Evolutionary conservation across 257 asterid species (phyloP).

Genomic region (Leonotis leonurus): DNA sequence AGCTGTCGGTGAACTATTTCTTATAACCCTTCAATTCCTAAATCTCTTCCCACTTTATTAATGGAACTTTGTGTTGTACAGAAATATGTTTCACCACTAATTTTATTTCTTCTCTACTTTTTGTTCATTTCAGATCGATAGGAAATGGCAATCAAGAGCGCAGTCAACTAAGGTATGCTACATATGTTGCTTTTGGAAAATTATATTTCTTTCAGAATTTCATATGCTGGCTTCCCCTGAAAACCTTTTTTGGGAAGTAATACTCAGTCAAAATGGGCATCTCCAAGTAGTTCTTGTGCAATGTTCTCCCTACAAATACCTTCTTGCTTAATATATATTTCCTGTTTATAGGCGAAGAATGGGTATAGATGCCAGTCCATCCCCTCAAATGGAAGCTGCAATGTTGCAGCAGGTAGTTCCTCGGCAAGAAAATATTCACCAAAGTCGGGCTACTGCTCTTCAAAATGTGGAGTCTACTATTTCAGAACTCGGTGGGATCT

Average conservation of each 20-base stretch:
- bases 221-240: background rate
- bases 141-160: conserved; percentile 40
- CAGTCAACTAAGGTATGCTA: conserved; percentile 50
- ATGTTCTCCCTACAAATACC: background rate
- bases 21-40: background rate
- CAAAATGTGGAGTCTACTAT: conserved; percentile 88
- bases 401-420: conserved; percentile 75
- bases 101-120: background rate
- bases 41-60: background rate
- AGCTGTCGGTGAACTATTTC: background rate
- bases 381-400: conserved; percentile 55
- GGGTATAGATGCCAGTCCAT: conserved; percentile 40
- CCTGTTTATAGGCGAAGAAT: conserved; percentile 44
- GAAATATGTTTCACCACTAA: conserved; percentile 11
- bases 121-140: conserved; percentile 32
- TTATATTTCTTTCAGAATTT: background rate
- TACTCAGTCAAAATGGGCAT: background rate
- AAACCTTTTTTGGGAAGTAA: background rate
- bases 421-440: conserved; percentile 59
- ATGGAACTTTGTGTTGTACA: background rate
- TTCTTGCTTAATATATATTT: conserved; percentile 4
- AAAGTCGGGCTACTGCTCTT: conserved; percentile 64
- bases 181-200: background rate
- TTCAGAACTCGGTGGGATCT: conserved; percentile 71
- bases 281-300: background rate